Evolutionary conservation across 2,329 filamentous ascomycete genomes (phyloP).

Genomic region (Neonectria punicea): DNA sequence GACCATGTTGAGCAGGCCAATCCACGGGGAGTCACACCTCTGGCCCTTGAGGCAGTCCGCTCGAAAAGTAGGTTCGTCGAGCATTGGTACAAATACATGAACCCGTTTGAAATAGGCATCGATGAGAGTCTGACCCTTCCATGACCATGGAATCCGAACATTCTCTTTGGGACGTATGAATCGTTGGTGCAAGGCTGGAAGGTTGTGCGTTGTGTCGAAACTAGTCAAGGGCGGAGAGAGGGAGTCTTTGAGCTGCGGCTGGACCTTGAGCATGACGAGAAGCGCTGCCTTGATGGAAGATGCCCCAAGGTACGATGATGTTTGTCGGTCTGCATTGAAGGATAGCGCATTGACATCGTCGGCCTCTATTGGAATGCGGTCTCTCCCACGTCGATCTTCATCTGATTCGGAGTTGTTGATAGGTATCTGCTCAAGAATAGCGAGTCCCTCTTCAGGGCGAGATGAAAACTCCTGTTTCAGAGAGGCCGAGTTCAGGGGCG

Average conservation of each 20-base stretch:
- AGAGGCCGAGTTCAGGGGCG: constrained; percentile 62
- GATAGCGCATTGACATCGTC: constrained; percentile 63
- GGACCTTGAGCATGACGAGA: constrained; percentile 73
- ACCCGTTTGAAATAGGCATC: constrained; percentile 81
- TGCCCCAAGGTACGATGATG: constrained; percentile 75
- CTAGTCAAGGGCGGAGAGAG: constrained; percentile 60
- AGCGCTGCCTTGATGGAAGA: constrained; percentile 81
- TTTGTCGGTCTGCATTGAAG: constrained; percentile 65
- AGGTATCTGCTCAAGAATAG: constrained; percentile 35
- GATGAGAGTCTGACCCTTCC: constrained; percentile 74
- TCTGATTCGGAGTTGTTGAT: constrained; percentile 16
- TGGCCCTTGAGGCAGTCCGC: constrained; percentile 21
- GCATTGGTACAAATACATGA: constrained; percentile 77
- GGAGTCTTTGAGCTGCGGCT: constrained; percentile 58
- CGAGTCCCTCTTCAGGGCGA: constrained; percentile 60
- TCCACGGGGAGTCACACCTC: constrained; percentile 73
- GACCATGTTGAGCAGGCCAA: constrained; percentile 79
- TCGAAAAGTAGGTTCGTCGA: constrained; percentile 76
- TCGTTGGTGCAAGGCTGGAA: constrained; percentile 57
- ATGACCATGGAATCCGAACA: constrained; percentile 65
- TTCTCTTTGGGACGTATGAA: constrained; percentile 57
- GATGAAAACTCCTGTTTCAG: constrained; percentile 60
- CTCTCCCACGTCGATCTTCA: constrained; percentile 18
- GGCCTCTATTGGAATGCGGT: constrained; percentile 8
- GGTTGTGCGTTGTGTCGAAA: constrained; percentile 53